phyloP scores from a whole-genome alignment of 148 eudicot genomes.

The Silene uniflora region DNA sequence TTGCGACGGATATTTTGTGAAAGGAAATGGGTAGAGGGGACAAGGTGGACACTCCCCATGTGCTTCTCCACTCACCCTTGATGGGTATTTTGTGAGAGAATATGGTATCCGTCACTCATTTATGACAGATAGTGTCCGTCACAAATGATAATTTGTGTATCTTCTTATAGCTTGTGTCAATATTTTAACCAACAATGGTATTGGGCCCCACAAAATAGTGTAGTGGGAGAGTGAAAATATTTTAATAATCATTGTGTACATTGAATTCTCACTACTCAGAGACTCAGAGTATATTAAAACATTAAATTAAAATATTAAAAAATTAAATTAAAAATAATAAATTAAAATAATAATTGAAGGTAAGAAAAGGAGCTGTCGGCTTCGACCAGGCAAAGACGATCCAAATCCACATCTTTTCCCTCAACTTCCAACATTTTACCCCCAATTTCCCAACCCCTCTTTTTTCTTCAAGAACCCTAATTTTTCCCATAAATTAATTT shows the following conservation, averaged over 20 bases:
- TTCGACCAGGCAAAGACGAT: constrained; percentile 41
- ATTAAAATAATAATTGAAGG: not conserved
- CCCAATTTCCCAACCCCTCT: constrained; percentile 9
- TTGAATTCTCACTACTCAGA: not conserved
- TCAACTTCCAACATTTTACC: constrained; percentile 24
- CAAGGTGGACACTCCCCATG: no score
- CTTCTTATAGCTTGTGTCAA: no score
- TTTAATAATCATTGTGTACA: not conserved
- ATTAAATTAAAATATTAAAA: not conserved
- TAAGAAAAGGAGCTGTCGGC: constrained; percentile 36
- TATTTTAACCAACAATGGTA: not conserved
- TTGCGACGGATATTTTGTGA: no score
- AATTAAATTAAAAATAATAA: not conserved
- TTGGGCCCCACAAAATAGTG: not conserved
- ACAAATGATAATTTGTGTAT: no score
- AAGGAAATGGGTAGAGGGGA: no score
- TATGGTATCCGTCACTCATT: no score
- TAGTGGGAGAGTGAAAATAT: constrained; percentile 2
- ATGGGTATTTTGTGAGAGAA: no score
- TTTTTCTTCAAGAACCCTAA: no score
- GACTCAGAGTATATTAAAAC: not conserved
- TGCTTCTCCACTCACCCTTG: no score
- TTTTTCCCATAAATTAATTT: constrained; percentile 5
- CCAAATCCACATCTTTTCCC: constrained; percentile 31
- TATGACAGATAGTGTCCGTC: no score